These are phyloP conservation scores for Phalaenopsis aphrodite DNA, from an alignment of 106 monocot species.

Conservation along the genomic window DNA sequence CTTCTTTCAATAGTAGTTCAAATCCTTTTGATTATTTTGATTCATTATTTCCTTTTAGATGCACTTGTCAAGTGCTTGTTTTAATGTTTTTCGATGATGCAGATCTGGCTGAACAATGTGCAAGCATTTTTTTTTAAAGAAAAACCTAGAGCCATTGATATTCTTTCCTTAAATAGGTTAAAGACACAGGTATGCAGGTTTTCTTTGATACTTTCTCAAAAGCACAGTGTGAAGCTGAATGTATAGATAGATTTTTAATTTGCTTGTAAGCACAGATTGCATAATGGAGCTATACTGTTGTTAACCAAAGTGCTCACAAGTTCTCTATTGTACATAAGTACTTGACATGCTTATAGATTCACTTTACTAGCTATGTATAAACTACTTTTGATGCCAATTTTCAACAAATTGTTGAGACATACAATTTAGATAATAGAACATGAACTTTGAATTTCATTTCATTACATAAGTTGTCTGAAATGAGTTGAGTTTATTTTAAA, in stretches of 20 bases:
- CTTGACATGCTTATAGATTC: not conserved
- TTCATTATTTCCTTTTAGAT: not conserved
- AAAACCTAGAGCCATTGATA: constrained; percentile 28
- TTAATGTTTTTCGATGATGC: too few relatives aligned
- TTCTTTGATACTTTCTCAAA: not conserved
- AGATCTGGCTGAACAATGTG: constrained; percentile 47
- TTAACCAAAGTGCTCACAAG: not conserved
- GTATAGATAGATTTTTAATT: not conserved
- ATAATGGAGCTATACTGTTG: not conserved
- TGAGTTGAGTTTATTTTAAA: not conserved
- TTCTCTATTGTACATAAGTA: not conserved
- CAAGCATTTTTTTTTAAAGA: constrained; percentile 26
- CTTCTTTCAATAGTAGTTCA: not conserved
- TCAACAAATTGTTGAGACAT: too few relatives aligned
- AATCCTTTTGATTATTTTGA: not conserved
- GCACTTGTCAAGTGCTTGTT: not conserved
- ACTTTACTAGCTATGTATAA: not conserved
- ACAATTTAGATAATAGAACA: not conserved
- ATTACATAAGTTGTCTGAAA: not conserved
- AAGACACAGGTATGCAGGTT: constrained; percentile 38
- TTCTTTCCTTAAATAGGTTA: constrained; percentile 39
- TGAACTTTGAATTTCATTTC: not conserved
- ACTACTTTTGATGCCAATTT: too few relatives aligned
- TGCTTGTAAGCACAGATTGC: too few relatives aligned
- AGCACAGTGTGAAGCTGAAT: not conserved